phyloP scores from a whole-genome alignment of 2,329 filamentous ascomycete genomes.

The Eurotiales sp. region DNA sequence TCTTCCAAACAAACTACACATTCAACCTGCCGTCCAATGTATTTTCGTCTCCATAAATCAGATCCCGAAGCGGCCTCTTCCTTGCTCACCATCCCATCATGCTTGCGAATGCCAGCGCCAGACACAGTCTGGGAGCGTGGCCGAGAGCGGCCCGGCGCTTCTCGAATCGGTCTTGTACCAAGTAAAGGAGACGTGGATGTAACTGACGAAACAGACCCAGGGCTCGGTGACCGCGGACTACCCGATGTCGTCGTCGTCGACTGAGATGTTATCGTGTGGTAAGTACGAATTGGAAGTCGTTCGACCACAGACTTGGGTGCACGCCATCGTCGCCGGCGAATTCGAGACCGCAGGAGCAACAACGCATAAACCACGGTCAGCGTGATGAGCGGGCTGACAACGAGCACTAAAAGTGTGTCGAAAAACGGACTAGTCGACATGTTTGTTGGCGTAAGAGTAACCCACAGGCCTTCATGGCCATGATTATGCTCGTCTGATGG shows the following conservation, averaged over 20 bases:
- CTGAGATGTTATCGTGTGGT: slow-evolving; percentile 73
- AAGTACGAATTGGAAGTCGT: slow-evolving; percentile 88
- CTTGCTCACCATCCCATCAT: slow-evolving; percentile 28
- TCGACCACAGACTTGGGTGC: slow-evolving; percentile 97
- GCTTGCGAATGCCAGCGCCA: slow-evolving; percentile 25
- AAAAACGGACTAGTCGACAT: slow-evolving; percentile 89
- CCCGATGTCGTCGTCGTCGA: slow-evolving; percentile 52
- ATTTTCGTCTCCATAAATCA: slow-evolving; percentile 50
- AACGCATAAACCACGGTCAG: slow-evolving; percentile 89
- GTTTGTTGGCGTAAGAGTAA: slow-evolving; percentile 89
- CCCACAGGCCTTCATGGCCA: slow-evolving; percentile 84
- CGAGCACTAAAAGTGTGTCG: slow-evolving; percentile 92
- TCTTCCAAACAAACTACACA: slow-evolving; percentile 97
- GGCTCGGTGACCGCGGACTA: slow-evolving; percentile 59
- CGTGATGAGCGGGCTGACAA: slow-evolving; percentile 88
- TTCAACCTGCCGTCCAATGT: slow-evolving; percentile 68
- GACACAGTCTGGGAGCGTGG: slow-evolving; percentile 37
- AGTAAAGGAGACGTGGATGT: slow-evolving; percentile 78
- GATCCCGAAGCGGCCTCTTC: slow-evolving; percentile 45
- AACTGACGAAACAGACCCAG: slow-evolving; percentile 54
- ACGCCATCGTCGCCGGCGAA: slow-evolving; percentile 84
- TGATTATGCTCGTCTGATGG: slow-evolving; percentile 4
- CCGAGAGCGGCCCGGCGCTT: slow-evolving; percentile 26
- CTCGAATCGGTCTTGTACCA: slow-evolving; percentile 24
- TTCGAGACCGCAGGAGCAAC: slow-evolving; percentile 79